Evolutionary conservation across 1,139 yeast genomes (phyloP), one percentile per base, ranked within the genome.

Genomic region (Candida neerlandica): DNA sequence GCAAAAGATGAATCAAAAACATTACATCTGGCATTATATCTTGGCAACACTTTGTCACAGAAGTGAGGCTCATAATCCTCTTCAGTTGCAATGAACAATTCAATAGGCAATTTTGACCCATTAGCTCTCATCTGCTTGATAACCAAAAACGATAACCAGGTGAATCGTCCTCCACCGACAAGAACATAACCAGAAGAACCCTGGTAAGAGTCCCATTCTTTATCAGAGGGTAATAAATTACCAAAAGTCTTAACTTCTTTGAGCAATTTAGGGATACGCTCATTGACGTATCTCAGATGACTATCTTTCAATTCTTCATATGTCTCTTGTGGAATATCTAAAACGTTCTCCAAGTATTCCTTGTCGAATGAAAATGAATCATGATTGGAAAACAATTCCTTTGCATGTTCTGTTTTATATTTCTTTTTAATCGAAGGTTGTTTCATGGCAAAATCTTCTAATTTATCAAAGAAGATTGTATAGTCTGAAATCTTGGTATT

Each of bases 11-110:
- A 67, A 49, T 73, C 75, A 58, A 80, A 70, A 26, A 77, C 69
- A 55, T 80, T 73, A 71, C 89, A 84, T 51, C 77, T 71, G 11
- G 85, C 86, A 55, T 82, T 79, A 54, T 73, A 69, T 43, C 64
- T 61, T 1, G 86, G 85, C 47, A 81, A 60, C 33, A 82, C 60
- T 14, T 60, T 62, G 46, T 80, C 78, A 68, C 87, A 84, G 52
- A 82, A 82, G 10, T 78, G 73, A 19, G 61, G 59, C 55, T 82
- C 85, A 52, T 76, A 76, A 43, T 80, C 84, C 1, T 65, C 71
- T 21, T 65, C 60, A 9, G 77, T 67, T 2, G 90, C 85, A 47
- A 86, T 73, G 56, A 85, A 75, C 37, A 77, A 60, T 57, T 76
- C 81, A 39, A 75, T 69, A 4, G 81, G 81, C 34, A 71, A 58